Evolutionary conservation across 441 rosid species (phyloP).

Genomic region (Jatropha podagrica): DNA sequence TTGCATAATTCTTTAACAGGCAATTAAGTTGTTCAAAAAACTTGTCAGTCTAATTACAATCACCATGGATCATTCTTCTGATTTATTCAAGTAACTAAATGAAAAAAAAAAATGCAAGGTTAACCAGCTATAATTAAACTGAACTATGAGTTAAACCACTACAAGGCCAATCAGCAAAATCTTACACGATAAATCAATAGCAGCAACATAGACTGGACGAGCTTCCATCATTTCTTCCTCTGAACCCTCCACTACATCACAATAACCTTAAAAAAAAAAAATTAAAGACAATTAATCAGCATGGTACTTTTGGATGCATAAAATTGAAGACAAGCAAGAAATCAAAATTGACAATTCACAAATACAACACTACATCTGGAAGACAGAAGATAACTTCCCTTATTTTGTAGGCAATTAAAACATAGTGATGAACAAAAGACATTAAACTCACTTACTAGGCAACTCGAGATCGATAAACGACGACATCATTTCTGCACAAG

Average conservation of each 20-base stretch:
- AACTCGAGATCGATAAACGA: slow-evolving; percentile 94
- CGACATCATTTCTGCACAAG: slow-evolving; percentile 82
- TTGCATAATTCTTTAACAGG: background rate
- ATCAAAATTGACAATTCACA: background rate
- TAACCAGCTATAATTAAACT: background rate
- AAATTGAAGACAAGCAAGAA: too few relatives aligned
- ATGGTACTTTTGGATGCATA: background rate
- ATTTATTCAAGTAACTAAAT: background rate
- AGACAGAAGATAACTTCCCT: background rate
- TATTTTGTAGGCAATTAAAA: background rate
- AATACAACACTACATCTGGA: background rate
- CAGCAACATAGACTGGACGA: slow-evolving; percentile 90
- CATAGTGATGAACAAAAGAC: background rate
- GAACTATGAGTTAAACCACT: background rate
- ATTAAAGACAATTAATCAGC: background rate
- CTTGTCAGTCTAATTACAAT: background rate
- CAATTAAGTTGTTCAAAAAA: background rate
- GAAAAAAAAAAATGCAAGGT: slow-evolving; percentile 1
- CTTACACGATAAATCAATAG: slow-evolving; percentile 90
- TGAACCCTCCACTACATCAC: slow-evolving; percentile 59
- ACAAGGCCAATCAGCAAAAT: slow-evolving; percentile 17
- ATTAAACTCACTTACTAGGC: slow-evolving; percentile 45
- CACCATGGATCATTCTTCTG: background rate
- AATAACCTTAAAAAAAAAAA: background rate
- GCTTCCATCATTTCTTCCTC: slow-evolving; percentile 79